phyloP scores from a whole-genome alignment of 108 stramenopile species.

The Aurantiochytrium sp. region DNA sequence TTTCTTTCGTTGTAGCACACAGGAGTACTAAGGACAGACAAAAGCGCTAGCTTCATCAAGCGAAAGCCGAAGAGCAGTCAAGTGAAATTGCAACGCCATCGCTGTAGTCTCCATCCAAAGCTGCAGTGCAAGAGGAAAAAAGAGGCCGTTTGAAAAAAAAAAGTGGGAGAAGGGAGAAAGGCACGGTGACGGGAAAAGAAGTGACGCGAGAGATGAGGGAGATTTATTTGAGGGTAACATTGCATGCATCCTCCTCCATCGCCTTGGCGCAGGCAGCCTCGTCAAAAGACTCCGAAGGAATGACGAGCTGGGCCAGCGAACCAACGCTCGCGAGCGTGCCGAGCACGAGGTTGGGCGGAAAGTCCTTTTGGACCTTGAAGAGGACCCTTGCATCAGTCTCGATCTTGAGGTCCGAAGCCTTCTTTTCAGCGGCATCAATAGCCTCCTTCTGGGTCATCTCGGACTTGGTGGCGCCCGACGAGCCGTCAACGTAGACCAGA shows the following conservation, averaged over 20 bases:
- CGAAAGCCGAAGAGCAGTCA: too few species aligned
- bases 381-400: neutral
- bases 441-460: conserved; percentile 16
- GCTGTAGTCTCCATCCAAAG: too few species aligned
- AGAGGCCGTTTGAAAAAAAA: too few species aligned
- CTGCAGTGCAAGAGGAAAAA: too few species aligned
- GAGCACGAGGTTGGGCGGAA: neutral
- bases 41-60: too few species aligned
- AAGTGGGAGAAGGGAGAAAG: neutral
- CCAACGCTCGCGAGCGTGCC: neutral
- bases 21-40: too few species aligned
- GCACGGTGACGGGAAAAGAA: neutral
- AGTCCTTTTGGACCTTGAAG: neutral
- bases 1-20: too few species aligned
- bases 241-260: neutral
- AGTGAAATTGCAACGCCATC: too few species aligned
- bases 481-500: neutral
- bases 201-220: neutral
- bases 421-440: neutral
- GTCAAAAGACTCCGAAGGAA: neutral
- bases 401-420: neutral
- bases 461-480: neutral
- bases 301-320: neutral
- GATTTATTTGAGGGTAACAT: neutral
- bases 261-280: neutral